These are phyloP conservation scores for Botryotinia narcissicola DNA, from an alignment of 2,329 filamentous ascomycete species.

Conservation along the genomic window DNA sequence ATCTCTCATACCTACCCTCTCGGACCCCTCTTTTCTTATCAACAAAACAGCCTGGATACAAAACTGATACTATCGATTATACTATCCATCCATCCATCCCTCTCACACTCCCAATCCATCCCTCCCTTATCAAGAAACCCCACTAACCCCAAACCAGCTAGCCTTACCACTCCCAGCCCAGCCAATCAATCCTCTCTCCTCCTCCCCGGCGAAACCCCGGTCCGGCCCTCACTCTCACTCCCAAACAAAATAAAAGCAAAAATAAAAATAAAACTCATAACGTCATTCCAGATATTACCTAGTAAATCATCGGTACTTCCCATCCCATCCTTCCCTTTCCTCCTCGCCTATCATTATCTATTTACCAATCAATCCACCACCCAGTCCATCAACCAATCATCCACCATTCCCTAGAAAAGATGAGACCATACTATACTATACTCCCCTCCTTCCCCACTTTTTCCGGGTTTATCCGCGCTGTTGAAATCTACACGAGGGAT, in stretches of 20 bases:
- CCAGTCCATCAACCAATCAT: too few species aligned
- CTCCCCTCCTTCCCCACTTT: neutral
- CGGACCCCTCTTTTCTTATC: neutral
- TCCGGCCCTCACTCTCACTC: neutral
- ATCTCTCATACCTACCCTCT: neutral
- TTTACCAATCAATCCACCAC: neutral
- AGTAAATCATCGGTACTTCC: neutral
- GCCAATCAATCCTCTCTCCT: neutral
- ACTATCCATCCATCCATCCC: neutral
- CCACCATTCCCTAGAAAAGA: neutral
- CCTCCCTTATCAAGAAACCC: too few species aligned
- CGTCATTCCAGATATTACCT: neutral
- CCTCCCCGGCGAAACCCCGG: neutral
- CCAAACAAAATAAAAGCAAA: neutral
- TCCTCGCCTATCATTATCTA: neutral
- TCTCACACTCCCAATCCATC: too few species aligned
- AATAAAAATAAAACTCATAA: neutral
- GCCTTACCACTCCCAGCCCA: neutral
- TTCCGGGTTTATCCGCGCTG: neutral
- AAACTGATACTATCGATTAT: neutral
- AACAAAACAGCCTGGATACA: neutral
- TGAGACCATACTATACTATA: neutral
- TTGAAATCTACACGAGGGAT: too few species aligned
- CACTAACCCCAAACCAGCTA: neutral
- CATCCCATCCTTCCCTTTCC: too few species aligned